Evolutionary conservation across 2,329 filamentous ascomycete species (phyloP), one percentile per base, ranked within the genome.

Genomic region (Aureobasidium uvarum): DNA sequence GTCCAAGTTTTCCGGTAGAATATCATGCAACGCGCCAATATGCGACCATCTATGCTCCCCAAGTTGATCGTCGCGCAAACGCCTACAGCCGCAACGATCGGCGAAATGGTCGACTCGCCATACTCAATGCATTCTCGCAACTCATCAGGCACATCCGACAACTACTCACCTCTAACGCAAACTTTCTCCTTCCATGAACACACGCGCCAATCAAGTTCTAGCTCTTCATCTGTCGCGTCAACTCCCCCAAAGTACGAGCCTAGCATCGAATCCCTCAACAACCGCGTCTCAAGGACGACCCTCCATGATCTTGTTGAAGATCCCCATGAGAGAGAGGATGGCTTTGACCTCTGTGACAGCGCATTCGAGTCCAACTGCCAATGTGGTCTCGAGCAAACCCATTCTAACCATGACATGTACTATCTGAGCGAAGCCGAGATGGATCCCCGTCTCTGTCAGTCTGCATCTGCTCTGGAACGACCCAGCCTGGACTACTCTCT

Each of bases 221-320:
- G 84, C 33, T 96, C 92, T 1, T 63, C 60, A n/a, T 96, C 92
- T 5, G 81, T 91, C 65, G 88, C 90, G 65, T 82, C 90, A 10
- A 79, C 82, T 38, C 80, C 84, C 18, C 79, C 83, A 23, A 73
- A 76, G 5, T 78, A 78, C 70, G 86, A 87, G 8, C 70, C 70
- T 77, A 50, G 43, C 36, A 78, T 72, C 77, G 68, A 88, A 82
- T 64, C 88, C 82, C 67, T 88, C 83, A 66, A 83, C 79, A 73
- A 71, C 45, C 59, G 81, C 80, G 79, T 85, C 0, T 81, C 83
- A 71, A 91, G 91, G 77, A 83, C 85, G 67, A 84, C 83, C 62
- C 81, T 97, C 68, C 89, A 91, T 18, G 90, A 95, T 72, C 89
- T 97, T 23, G 85, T 92, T 72, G 93, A 97, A 76, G 92, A 96